Evolutionary conservation across 768 basidiomycete species (phyloP).

Genomic region (Trametes sanguinea): DNA sequence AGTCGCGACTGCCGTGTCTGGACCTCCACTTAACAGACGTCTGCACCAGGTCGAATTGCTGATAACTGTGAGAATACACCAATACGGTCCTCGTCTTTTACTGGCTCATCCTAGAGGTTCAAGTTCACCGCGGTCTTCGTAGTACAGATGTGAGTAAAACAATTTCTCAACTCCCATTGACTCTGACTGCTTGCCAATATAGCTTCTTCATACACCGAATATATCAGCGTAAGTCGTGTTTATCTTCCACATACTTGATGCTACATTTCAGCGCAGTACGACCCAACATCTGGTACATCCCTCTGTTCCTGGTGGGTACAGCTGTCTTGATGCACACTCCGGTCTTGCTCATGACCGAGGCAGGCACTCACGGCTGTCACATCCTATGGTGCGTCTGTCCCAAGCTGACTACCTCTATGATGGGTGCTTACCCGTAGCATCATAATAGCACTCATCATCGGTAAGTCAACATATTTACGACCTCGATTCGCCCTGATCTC

Average conservation of each 20-base stretch:
- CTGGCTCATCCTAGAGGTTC: background rate
- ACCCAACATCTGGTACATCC: slow-evolving; percentile 6
- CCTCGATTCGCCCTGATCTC: background rate
- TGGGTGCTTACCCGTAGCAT: no score
- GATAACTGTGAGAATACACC: background rate
- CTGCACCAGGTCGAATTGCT: background rate
- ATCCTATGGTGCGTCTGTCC: background rate
- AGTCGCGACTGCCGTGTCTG: no score
- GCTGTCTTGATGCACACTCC: no score
- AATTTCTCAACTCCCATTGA: no score
- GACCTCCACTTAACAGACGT: background rate
- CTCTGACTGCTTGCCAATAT: no score
- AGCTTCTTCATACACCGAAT: slow-evolving; percentile 10
- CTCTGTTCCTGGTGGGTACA: background rate
- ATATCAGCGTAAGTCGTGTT: background rate
- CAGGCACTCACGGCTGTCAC: background rate
- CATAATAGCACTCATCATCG: background rate
- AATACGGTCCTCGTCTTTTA: no score
- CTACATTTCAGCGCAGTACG: background rate
- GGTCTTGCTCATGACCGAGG: no score
- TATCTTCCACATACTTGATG: no score
- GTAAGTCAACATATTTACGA: background rate
- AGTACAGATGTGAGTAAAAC: background rate
- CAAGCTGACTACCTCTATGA: no score
- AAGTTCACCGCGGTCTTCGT: slow-evolving; percentile 3